A percentile compares a stretch with the other conserved stretches of the same genome.
Evolutionary conservation across 768 basidiomycete genomes (phyloP).

Genomic region (Fomitopsis pulvina): DNA sequence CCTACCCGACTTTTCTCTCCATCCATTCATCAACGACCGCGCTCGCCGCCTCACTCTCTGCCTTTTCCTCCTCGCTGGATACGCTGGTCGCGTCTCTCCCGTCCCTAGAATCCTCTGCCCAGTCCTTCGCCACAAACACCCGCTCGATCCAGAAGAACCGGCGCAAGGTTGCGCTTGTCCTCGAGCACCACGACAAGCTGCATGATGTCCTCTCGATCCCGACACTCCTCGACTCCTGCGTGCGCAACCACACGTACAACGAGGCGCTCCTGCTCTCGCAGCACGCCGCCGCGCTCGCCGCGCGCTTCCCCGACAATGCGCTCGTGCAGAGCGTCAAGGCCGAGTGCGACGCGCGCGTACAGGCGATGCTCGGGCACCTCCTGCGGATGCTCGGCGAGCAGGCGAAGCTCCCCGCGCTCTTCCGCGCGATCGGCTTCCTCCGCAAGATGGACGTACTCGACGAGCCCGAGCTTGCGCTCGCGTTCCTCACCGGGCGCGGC

Average conservation of each 20-base stretch:
- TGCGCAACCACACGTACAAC: conserved; percentile 85
- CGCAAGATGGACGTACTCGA: conserved; percentile 71
- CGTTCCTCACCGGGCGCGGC: conserved; percentile 73
- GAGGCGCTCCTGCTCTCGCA: conserved; percentile 84
- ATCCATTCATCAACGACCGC: conserved; percentile 75
- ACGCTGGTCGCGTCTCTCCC: conserved; percentile 69
- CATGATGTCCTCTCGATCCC: conserved; percentile 89
- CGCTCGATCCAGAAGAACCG: conserved; percentile 70
- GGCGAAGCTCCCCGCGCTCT: conserved; percentile 81
- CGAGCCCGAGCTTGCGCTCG: conserved; percentile 74
- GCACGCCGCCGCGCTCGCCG: conserved; percentile 49
- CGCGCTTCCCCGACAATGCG: conserved; percentile 36
- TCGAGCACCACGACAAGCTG: conserved; percentile 92
- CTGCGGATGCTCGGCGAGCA: conserved; percentile 76
- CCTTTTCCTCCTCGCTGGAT: conserved; percentile 69
- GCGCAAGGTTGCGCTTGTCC: conserved; percentile 72
- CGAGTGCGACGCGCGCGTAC: conserved; percentile 53
- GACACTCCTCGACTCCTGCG: conserved; percentile 86
- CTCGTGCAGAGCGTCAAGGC: conserved; percentile 63
- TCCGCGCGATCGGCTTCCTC: conserved; percentile 86
- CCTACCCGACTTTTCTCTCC: conserved; percentile 89
- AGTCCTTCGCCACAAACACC: conserved; percentile 66
- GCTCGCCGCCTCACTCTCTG: conserved; percentile 63
- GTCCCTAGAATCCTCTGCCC: conserved; percentile 65
- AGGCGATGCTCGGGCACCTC: conserved; percentile 69